These are phyloP conservation scores for Curvularia sp. DNA, from an alignment of 2,329 filamentous ascomycete species.

Conservation along the genomic window DNA sequence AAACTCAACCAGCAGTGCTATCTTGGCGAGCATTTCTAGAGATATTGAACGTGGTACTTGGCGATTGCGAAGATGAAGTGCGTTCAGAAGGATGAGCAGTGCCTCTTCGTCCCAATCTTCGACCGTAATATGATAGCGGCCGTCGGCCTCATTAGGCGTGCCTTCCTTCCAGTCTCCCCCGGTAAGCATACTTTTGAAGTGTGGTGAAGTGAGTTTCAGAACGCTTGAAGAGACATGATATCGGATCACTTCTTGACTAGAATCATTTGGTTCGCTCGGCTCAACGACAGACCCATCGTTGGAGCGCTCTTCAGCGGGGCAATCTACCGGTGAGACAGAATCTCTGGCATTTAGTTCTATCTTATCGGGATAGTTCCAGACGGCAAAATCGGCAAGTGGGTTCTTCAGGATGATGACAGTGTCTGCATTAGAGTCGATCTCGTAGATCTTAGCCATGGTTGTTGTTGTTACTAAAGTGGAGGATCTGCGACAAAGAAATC, in stretches of 20 bases:
- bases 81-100: constrained; percentile 53
- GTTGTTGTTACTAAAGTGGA: neutral
- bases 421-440: constrained; percentile 10
- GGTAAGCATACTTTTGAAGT: neutral
- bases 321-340: neutral
- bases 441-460: constrained; percentile 1
- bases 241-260: neutral
- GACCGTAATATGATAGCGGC: constrained; percentile 3
- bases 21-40: constrained; percentile 1
- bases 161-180: neutral
- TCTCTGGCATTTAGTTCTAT: neutral
- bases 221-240: neutral
- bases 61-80: constrained; percentile 53
- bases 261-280: neutral
- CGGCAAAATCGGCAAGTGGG: constrained; percentile 4
- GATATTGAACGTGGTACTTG: constrained; percentile 43
- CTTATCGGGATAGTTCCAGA: neutral
- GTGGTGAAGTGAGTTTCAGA: neutral
- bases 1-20: neutral
- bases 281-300: neutral
- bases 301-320: neutral
- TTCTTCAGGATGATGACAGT: constrained; percentile 15
- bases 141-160: neutral
- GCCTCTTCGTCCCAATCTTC: constrained; percentile 47
- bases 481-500: too few species aligned